Evolutionary conservation across 768 basidiomycete species (phyloP), one percentile per base, ranked within the genome.

Genomic region (Hortiboletus flavorubellus): DNA sequence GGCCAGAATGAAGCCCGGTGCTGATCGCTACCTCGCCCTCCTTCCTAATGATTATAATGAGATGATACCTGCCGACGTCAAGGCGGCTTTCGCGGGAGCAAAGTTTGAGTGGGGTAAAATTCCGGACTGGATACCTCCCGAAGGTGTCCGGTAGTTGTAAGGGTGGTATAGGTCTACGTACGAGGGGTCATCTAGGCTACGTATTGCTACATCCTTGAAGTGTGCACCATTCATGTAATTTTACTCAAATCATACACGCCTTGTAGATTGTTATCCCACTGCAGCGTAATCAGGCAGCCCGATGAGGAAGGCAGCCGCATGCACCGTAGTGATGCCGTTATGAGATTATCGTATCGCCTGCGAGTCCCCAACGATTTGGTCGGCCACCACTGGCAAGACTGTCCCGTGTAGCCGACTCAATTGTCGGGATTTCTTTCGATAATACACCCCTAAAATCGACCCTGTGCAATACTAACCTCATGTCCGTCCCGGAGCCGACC

Each of bases 51-150:
- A 84, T 59, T 91, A 91, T 68, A 55, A 74, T 35, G 71, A 80
- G 48, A 66, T 80, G 18, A 60, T 90, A 26, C 86, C 89, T 2
- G 64, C 72, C 46, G 64, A 62, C 6, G 80, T 75, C 49, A 66
- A 75, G 61, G 78, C 79, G 7, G 83, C 84, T 39, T 90, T 89
- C 62, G 64, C 73, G 58, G 70, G 70, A 18, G 71, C 74, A 51
- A 81, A 71, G 69, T 91, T 91, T 61, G 83, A 82, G 63, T 87
- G 81, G 77, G 82, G 84, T 66, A 78, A 79, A 56, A 76, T 91
- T 45, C 89, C 89, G 1, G 87, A 88, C 54, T 89, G 84, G 83
- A 74, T 85, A 53, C 89, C 89, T 38, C 89, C 87, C 9, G 61
- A 80, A 50, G 80, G 83, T 63, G 64, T 84, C 54, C 73, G 84